Evolutionary conservation across 805 yeast species (phyloP).

Genomic region (Sugiyamaella chiloensis): DNA sequence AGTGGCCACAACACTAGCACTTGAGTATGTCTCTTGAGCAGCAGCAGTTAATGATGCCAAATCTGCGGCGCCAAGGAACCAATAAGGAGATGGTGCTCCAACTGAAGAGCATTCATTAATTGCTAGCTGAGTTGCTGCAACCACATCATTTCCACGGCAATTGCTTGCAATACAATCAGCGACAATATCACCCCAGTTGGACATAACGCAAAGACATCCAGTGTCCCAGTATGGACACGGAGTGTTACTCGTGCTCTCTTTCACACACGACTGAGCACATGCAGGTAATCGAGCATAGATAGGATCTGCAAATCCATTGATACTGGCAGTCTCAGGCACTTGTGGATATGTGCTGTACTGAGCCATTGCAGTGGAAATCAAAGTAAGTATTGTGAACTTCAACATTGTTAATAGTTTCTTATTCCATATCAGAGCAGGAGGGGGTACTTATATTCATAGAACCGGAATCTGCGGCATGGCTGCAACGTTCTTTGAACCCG

Average conservation of each 20-base stretch:
- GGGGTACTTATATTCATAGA: no score
- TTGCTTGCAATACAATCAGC: slow-evolving; percentile 42
- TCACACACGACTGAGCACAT: slow-evolving; percentile 40
- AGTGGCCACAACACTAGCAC: slow-evolving; percentile 15
- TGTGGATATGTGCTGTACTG: slow-evolving; percentile 39
- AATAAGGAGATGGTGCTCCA: slow-evolving; percentile 34
- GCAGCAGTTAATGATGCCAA: slow-evolving; percentile 14
- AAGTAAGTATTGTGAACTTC: no score
- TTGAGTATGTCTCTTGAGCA: slow-evolving; percentile 17
- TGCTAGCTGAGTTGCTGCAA: slow-evolving; percentile 41
- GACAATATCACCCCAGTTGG: slow-evolving; percentile 45
- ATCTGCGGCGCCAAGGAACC: slow-evolving; percentile 14
- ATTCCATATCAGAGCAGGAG: no score
- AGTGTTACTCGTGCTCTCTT: slow-evolving; percentile 35
- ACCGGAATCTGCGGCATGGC: no score
- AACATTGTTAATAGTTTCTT: no score
- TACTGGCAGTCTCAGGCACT: slow-evolving; percentile 45
- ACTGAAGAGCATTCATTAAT: slow-evolving; percentile 40
- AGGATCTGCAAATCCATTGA: slow-evolving; percentile 48
- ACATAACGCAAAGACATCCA: slow-evolving; percentile 50
- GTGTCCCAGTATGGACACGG: slow-evolving; percentile 55
- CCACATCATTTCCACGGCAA: slow-evolving; percentile 40
- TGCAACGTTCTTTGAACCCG: no score
- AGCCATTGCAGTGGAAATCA: slow-evolving; percentile 13
- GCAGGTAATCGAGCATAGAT: slow-evolving; percentile 38